These are phyloP conservation scores for Jasminum sambac DNA, from an alignment of 257 asterid genomes.

Conservation along the genomic window DNA sequence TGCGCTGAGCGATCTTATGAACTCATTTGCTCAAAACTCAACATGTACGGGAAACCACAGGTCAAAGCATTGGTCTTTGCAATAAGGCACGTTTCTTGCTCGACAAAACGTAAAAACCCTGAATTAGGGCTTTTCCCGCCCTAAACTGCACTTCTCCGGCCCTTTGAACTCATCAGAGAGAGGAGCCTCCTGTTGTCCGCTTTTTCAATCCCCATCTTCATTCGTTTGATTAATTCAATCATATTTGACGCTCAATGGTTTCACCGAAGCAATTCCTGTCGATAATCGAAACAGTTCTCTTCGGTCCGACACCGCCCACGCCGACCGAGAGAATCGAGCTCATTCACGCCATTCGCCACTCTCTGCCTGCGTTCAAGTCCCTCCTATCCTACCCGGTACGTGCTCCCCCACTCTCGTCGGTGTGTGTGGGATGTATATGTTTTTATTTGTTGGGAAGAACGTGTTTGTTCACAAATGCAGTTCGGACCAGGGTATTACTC, in stretches of 20 bases:
- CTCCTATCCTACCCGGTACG: conserved; percentile 77
- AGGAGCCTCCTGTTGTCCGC: conserved; percentile 19
- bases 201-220: conserved; percentile 1
- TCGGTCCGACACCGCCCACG: conserved; percentile 64
- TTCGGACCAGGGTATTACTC: not conserved
- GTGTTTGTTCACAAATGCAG: not conserved
- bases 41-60: not conserved
- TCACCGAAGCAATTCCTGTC: conserved; percentile 66
- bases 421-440: not conserved
- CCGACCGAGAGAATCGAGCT: conserved; percentile 84
- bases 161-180: not conserved
- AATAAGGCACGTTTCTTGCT: no score
- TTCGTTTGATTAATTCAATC: not conserved
- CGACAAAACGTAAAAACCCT: conserved; percentile 32
- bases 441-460: no score
- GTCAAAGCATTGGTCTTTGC: not conserved
- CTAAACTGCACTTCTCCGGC: conserved; percentile 16
- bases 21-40: no score
- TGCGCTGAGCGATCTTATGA: no score
- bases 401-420: not conserved
- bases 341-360: conserved; percentile 74
- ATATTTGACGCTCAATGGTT: conserved; percentile 44
- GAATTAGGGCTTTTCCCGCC: conserved; percentile 61
- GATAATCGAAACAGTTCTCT: conserved; percentile 60
- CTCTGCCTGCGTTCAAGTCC: conserved; percentile 60